Evolutionary conservation across 768 basidiomycete species (phyloP), one percentile per base, ranked within the genome.

Genomic region (Leccinum olivaceopallidum): DNA sequence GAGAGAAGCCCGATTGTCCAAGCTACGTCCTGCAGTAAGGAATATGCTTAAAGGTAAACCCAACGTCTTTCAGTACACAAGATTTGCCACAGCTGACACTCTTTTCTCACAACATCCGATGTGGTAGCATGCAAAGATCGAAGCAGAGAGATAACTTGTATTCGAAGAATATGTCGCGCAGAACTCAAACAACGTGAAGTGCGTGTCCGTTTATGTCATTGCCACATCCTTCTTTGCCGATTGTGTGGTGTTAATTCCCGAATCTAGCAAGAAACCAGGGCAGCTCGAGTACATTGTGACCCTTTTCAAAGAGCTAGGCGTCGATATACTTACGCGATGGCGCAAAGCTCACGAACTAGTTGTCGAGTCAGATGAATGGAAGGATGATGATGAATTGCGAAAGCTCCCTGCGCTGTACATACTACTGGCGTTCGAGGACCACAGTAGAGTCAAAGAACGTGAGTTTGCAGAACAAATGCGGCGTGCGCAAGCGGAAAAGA

Each of bases 321-420:
- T 98, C 18, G 93, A 95, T 68, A 94, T 98, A 52, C 81, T 92
- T n/a, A 95, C 94, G 2, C 87, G 93, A 22, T 99, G 96, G 95
- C 83, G 91, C 54, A 83, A 85, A 60, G 94, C 95, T 1, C 89
- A 92, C 65, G 81, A 85, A 18, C 79, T 90, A 63, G 83, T 99
- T 39, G 69, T 85, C 9, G 86, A 88, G 20, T 92, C 93, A 2
- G 83, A 87, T 0, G 89, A 89, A 51, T 99, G 91, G 89, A 83
- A 82, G 50, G 73, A 76, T 28, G 94, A 98, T 68, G 66, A 79
- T 0, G 90, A 94, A 62, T 78, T 99, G 55, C 88, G 85, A 63
- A 87, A 83, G 67, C 80, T 98, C 48, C 96, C 96, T 12, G 90
- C 89, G 3, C 80, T 98, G 39, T 97, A 98, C 69, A 90, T 98